Evolutionary conservation across 176 grass and related monocot genomes (phyloP).

Genomic region (Oryza meyeriana): DNA sequence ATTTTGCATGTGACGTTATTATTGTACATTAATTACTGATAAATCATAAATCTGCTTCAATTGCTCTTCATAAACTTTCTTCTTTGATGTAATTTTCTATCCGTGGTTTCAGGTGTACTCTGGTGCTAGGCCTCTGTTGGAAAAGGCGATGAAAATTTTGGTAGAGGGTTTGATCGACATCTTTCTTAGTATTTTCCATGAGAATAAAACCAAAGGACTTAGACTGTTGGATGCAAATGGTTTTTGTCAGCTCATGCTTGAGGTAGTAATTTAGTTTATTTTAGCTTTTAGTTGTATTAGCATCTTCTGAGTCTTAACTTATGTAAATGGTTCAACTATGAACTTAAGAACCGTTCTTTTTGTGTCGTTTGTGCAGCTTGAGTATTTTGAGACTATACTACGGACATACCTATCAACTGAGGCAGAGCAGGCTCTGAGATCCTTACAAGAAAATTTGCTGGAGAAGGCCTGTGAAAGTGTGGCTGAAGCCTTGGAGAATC

Average conservation of each 20-base stretch:
- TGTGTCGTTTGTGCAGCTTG: conserved; percentile 60
- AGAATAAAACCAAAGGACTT: conserved; percentile 79
- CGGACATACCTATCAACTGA: conserved; percentile 75
- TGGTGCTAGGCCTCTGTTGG: conserved; percentile 88
- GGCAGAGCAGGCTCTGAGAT: conserved; percentile 82
- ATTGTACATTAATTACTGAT: not conserved
- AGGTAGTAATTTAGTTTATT: conserved; percentile 56
- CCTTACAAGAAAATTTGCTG: conserved; percentile 82
- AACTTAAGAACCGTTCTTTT: not conserved
- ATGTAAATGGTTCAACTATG: conserved; percentile 17
- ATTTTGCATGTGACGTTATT: conserved; percentile 11
- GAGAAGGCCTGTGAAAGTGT: conserved; percentile 91
- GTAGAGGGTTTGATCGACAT: conserved; percentile 93
- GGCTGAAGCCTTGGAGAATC: conserved; percentile 69
- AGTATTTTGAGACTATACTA: conserved; percentile 87
- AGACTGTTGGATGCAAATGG: conserved; percentile 79
- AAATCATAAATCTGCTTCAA: conserved; percentile 3
- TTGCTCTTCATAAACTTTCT: conserved; percentile 2
- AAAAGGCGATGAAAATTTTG: conserved; percentile 81
- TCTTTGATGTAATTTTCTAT: conserved; percentile 8
- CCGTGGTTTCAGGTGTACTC: conserved; percentile 65
- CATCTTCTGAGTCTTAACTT: conserved; percentile 23
- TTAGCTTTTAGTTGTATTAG: not conserved
- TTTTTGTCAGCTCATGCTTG: conserved; percentile 98
- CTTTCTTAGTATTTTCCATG: conserved; percentile 92